Evolutionary conservation across 306 rosid genomes (phyloP), one percentile per base, ranked within the genome.

Genomic region (Astragalus membranaceus): DNA sequence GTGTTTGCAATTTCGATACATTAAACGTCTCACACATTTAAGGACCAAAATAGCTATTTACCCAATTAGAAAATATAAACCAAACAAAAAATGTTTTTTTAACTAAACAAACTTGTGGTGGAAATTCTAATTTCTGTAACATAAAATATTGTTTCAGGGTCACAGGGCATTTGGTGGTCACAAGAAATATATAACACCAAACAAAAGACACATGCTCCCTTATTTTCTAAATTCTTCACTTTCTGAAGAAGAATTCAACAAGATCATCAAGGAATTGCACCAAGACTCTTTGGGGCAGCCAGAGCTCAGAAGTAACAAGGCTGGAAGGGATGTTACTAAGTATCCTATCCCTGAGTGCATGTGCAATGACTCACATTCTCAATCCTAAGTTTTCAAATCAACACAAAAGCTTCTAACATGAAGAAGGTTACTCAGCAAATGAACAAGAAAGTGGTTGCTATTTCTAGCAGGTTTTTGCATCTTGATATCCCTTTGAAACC

Each of bases 141-240:
- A 20, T 57, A 1, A n/a, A 20, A 37, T 37, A 70, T 52, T 56
- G 47, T 62, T 86, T 33, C 81, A 94, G 99, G 99, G 99, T 70
- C 92, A 89, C 53, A 74, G 97, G 42, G 97, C 97, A 14, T 91
- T 83, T 69, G 87, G 82, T 0, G 99, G 99, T 12, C 97, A 94
- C 86, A 94, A 85, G 85, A 94, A 94, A 74, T 91, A 86, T 49
- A 88, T 94, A 78, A 94, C 99, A 10, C 99, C 99, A 63, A 88
- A 94, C 88, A 94, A 94, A 78, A 78, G 99, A 56, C 95, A 94
- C 69, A 91, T 91, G 96, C 89, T 89, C 10, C 92, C 96, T 4
- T 78, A 84, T 76, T 89, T 94, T 71, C 73, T 87, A 42, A 79
- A 86, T 37, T 70, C 95, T 15, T 83, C 92, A 36, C 84, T 94